Evolutionary conservation across 345 rosid genomes (phyloP).

Genomic region (Odontarrhena argentea): DNA sequence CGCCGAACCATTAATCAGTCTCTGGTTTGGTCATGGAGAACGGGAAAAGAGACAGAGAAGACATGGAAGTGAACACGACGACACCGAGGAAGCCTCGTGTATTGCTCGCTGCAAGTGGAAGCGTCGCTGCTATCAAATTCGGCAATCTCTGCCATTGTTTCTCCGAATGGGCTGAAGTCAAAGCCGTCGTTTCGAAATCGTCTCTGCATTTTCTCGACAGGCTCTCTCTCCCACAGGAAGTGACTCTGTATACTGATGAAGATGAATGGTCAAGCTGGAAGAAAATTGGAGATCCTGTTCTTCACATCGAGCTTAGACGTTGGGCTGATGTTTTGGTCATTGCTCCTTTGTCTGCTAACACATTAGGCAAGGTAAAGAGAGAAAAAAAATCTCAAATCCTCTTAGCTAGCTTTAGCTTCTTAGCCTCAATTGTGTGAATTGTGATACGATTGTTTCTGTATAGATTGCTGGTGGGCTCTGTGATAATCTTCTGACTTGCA

Average conservation of each 20-base stretch:
- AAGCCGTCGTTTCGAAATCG: slow-evolving; percentile 73
- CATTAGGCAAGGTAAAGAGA: slow-evolving; percentile 74
- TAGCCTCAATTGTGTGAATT: neutral
- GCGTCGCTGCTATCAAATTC: slow-evolving; percentile 90
- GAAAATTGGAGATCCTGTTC: slow-evolving; percentile 81
- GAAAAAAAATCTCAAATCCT: too few relatives aligned
- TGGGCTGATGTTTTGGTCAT: slow-evolving; percentile 97
- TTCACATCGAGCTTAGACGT: slow-evolving; percentile 84
- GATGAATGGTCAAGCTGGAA: slow-evolving; percentile 95
- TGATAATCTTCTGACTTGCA: slow-evolving; percentile 85
- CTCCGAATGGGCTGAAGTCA: slow-evolving; percentile 88
- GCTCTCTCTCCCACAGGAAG: slow-evolving; percentile 67
- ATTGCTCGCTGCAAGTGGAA: slow-evolving; percentile 85
- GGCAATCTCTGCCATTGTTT: slow-evolving; percentile 84
- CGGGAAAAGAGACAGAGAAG: slow-evolving; percentile 45
- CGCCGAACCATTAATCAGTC: slow-evolving; percentile 25
- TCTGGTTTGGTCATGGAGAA: slow-evolving; percentile 26
- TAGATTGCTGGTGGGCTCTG: slow-evolving; percentile 95
- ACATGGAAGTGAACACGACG: slow-evolving; percentile 34
- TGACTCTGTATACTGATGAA: slow-evolving; percentile 72
- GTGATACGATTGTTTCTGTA: slow-evolving; percentile 5
- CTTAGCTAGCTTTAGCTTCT: too few relatives aligned
- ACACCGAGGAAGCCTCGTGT: slow-evolving; percentile 60
- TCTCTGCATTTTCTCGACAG: slow-evolving; percentile 82
- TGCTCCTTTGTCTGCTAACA: slow-evolving; percentile 94